Evolutionary conservation across 306 rosid genomes (phyloP), one percentile per base, ranked within the genome.

Genomic region (Begonia fuchsioides): DNA sequence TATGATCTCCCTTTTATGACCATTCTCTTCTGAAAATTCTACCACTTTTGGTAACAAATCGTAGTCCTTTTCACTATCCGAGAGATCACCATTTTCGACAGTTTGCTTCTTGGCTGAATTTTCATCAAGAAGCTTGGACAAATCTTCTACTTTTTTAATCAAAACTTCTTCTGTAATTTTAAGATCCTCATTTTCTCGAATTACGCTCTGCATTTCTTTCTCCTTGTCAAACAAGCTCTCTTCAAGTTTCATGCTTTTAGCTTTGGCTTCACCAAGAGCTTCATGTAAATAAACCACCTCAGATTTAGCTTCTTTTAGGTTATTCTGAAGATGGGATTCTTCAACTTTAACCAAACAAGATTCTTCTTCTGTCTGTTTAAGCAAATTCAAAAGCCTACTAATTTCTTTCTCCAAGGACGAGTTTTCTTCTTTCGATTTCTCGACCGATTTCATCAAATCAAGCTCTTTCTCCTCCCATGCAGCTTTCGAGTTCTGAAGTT

Each of bases 1-100:
- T 38, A 69, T 45, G 61, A 67, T 57, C 47, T 81, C 95, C 50
- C 71, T 56, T 38, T 69, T 82, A 12, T 78, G 85, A 17, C 95
- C 98, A 47, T 90, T 90, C 79, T 85, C 95, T 75, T 85, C 95
- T n/a, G 87, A 79, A 64, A 85, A 90, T 32, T 90, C 95, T 12
- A 90, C 98, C 49, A 79, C 92, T 52, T 77, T 85, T n/a, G 94
- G 98, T 69, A 85, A 95, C 70, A 90, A 60, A 60, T 81, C 94
- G 13, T 90, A 90, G 62, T 90, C 98, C 64, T 79, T 90, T 66
- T 90, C 98, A 26, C 87, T 85, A 63, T 79, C 94, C 0, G 86
- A 63, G 39, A 69, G 79, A 67, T 81, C 90, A 5, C 80, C 92
- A 60, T 79, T 84, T 62, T 84, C 90, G 54, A 55, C 59, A 0